Base-by-base conservation (phyloP, 148 eudicot genomes). In the Vaccinium macrocarpon region DNA sequence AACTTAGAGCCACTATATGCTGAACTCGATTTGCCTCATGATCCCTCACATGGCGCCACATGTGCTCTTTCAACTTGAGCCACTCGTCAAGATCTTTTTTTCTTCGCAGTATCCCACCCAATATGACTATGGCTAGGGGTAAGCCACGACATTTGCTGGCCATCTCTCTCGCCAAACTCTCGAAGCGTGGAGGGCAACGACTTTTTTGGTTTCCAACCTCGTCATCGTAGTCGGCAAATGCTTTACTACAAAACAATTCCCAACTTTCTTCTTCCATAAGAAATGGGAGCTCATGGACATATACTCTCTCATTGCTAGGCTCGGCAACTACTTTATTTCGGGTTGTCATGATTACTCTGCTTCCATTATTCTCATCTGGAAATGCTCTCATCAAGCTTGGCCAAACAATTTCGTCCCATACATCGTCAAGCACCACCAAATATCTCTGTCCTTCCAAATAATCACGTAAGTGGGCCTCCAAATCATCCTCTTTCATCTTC, bases 351-450 rank as follows among this genome's bases (percentile, higher is more conserved):
- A 49, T 76, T 21, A 76, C 79, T 76, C 79, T 76, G 27, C 79
- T 76, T 48, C 56, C 32, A 21, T 76, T 76, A 23, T 76, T 76
- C 15, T 76, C 52, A 27, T 49, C 32, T 48, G 79, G 56, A 35
- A 83, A 62, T 1, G 85, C 82, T 76, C 27, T 77, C 48, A 18
- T 84, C 81, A 77, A n/a, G 12, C 66, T 19, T 1, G 12, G 42
- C 81, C 81, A 84, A 56, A 21, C 81, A 1, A 38, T 25, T 74
- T 0, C 0, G 21, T 74, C 52, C 85, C 85, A 83, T 25, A 76
- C 35, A 83, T 83, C 85, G 4, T 83, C 85, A 53, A 83, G 38
- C 52, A 76, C 85, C 6, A 75, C 55, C 32, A 83, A 14, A 48
- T 83, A 75, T 3, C 53, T 11, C 35, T 7, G 5, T 12, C 46